Evolutionary conservation across 768 basidiomycete genomes (phyloP).

Genomic region (Hysterangium stoloniferum): DNA sequence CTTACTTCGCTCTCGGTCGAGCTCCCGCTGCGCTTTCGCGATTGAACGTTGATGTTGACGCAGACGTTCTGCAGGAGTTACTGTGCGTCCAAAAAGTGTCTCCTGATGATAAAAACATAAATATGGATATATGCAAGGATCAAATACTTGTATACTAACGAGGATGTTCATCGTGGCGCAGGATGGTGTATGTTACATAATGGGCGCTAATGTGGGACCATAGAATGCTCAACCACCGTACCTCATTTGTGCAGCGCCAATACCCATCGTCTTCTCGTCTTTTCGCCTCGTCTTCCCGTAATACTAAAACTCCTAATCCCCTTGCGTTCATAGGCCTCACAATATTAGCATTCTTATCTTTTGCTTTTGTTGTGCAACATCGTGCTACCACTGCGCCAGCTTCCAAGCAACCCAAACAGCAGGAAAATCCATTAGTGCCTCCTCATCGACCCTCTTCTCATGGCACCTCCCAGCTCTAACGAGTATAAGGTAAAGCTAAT

Average conservation of each 20-base stretch:
- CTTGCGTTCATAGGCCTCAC: conserved; percentile 51
- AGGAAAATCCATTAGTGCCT: conserved; percentile 60
- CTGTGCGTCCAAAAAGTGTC: conserved; percentile 86
- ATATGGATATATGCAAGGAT: neutral
- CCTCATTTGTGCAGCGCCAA: neutral
- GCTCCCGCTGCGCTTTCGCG: conserved; percentile 94
- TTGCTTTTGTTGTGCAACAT: conserved; percentile 46
- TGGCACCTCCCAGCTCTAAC: conserved; percentile 8
- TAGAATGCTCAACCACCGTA: neutral
- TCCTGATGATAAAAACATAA: conserved; percentile 44
- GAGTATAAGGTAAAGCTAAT: neutral
- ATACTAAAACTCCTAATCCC: conserved; percentile 43
- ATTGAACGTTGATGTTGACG: conserved; percentile 95
- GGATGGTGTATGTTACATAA: neutral
- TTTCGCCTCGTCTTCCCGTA: neutral
- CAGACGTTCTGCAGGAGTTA: conserved; percentile 94
- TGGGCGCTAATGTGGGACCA: neutral
- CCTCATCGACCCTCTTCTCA: conserved; percentile 37
- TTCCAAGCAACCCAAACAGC: conserved; percentile 50
- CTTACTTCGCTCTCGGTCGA: conserved; percentile 90
- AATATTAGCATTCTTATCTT: conserved; percentile 47
- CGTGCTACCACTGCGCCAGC: conserved; percentile 54
- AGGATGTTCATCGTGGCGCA: conserved; percentile 10
- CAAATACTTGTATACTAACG: neutral
- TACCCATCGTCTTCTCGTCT: neutral